Evolutionary conservation across 148 eudicot species (phyloP).

Genomic region (Polygonum maritimum): DNA sequence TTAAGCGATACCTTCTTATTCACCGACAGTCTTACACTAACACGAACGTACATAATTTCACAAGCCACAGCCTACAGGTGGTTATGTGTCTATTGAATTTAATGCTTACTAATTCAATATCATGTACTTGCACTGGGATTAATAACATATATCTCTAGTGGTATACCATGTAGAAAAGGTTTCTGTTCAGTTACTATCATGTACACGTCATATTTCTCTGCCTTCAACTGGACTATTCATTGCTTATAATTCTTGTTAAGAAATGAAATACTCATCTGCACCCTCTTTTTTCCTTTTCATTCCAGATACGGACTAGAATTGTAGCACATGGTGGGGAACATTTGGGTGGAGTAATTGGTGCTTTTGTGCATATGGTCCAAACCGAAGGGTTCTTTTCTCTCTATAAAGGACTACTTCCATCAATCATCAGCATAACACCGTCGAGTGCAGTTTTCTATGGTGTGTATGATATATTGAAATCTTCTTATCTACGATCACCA

Average conservation of each 20-base stretch:
- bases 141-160: background rate
- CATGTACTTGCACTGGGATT: background rate
- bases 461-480: constrained; percentile 51
- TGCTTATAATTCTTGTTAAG: background rate
- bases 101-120: background rate
- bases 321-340: constrained; percentile 65
- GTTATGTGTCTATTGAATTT: background rate
- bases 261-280: background rate
- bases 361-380: constrained; percentile 44
- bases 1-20: background rate
- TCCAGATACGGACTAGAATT: constrained; percentile 53
- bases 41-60: background rate
- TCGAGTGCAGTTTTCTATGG: constrained; percentile 65
- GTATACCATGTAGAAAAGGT: background rate
- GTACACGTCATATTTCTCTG: background rate
- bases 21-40: background rate
- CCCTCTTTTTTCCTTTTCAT: background rate
- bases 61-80: background rate
- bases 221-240: background rate
- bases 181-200: background rate
- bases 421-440: constrained; percentile 62
- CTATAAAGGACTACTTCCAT: constrained; percentile 58
- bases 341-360: constrained; percentile 59
- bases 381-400: constrained; percentile 65
- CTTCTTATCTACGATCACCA: constrained; percentile 48